Evolutionary conservation across 75 land plant genomes (phyloP).

Genomic region (Adiantum capillusveneris): DNA sequence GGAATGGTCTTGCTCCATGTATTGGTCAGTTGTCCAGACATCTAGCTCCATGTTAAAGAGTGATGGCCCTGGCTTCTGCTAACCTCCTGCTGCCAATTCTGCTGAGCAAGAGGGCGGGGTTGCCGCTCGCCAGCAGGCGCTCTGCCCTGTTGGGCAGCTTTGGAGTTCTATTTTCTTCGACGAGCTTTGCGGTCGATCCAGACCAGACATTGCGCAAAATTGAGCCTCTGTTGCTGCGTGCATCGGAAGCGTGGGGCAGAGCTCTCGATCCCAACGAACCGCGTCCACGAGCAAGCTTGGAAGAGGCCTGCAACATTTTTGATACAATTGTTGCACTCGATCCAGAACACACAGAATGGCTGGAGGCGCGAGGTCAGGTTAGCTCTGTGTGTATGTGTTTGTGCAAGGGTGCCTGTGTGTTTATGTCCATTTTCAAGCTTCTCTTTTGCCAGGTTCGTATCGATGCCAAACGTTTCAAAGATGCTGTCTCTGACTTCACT

Average conservation of each 20-base stretch:
- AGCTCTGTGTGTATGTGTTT: background rate
- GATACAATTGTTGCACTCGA: slow-evolving; percentile 8
- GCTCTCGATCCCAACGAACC: slow-evolving; percentile 3
- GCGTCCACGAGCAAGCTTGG: background rate
- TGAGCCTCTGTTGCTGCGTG: background rate
- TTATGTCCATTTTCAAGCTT: too few relatives aligned
- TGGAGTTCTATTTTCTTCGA: too few relatives aligned
- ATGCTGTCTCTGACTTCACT: slow-evolving; percentile 7
- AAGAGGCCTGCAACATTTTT: background rate
- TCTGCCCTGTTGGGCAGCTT: too few relatives aligned
- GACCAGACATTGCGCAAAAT: background rate
- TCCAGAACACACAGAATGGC: slow-evolving; percentile 2
- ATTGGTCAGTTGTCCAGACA: too few relatives aligned
- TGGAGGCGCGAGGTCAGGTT: slow-evolving; percentile 12
- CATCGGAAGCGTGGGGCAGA: slow-evolving; percentile 7
- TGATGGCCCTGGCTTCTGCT: too few relatives aligned
- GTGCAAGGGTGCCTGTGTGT: background rate
- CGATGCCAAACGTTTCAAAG: slow-evolving; percentile 9
- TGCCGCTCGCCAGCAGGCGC: too few relatives aligned
- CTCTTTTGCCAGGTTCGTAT: slow-evolving; percentile 4
- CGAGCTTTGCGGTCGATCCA: too few relatives aligned
- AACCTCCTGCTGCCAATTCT: too few relatives aligned
- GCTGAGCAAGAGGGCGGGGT: too few relatives aligned
- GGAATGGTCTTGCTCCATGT: too few relatives aligned
- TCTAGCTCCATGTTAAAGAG: too few relatives aligned